phyloP scores from a whole-genome alignment of 2,329 filamentous ascomycete species.

The Calonectria hongkongensis region DNA sequence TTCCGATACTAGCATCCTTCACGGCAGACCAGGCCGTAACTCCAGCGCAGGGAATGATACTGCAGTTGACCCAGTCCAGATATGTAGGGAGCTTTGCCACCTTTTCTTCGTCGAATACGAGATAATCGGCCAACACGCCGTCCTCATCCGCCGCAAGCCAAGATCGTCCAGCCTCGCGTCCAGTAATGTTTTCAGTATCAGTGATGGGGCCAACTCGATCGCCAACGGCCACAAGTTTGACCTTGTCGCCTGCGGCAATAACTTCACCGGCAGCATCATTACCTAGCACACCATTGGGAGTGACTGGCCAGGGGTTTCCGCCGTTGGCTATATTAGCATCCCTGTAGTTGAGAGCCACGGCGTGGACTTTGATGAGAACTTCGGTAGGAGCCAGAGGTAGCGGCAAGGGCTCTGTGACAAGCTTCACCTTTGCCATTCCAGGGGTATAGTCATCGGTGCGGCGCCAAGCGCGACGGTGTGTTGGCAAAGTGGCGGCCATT shows the following conservation, averaged over 20 bases:
- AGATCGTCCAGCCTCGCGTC: conserved; percentile 59
- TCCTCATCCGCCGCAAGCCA: conserved; percentile 67
- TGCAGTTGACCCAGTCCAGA: conserved; percentile 60
- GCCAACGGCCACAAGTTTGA: conserved; percentile 57
- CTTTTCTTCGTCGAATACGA: conserved; percentile 63
- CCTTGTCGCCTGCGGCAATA: conserved; percentile 60
- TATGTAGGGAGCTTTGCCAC: conserved; percentile 61
- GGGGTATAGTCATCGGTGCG: conserved; percentile 56
- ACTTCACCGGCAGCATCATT: conserved; percentile 66
- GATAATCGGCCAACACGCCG: conserved; percentile 63
- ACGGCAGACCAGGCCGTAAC: conserved; percentile 67
- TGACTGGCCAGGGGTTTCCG: conserved; percentile 64
- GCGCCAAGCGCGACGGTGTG: conserved; percentile 52
- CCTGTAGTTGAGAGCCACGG: conserved; percentile 60
- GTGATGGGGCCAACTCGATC: conserved; percentile 62
- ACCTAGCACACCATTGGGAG: conserved; percentile 56
- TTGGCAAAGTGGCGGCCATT: conserved; percentile 22
- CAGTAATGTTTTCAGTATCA: conserved; percentile 63
- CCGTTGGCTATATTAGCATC: conserved; percentile 62
- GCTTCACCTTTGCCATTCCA: conserved; percentile 58
- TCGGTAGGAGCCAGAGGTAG: conserved; percentile 56
- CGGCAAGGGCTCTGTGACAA: conserved; percentile 58
- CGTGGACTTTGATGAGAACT: conserved; percentile 57
- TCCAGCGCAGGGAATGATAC: conserved; percentile 65
- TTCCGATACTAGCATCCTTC: conserved; percentile 61